Base-by-base conservation (phyloP, 805 yeast genomes). In the Komagataella kurtzmanii region DNA sequence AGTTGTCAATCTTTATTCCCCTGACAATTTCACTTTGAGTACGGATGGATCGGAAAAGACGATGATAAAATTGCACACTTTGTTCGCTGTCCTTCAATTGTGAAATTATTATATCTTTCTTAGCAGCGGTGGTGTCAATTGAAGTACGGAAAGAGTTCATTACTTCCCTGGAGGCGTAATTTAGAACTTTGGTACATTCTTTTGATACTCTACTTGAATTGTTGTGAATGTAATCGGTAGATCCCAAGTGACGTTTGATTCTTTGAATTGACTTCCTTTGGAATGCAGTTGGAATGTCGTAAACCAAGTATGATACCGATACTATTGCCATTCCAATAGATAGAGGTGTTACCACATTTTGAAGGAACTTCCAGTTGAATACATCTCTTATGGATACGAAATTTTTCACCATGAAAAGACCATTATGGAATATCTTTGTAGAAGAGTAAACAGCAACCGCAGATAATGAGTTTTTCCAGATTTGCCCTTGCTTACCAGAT, bases 211-310 rank as follows among this genome's bases (percentile, higher is more conserved):
- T 74, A 49, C 75, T 76, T 1, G 96, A 81, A 62, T 90, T 91
- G 47, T 72, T 59, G 58, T 85, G 93, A 10, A 86, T 81, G 59
- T 89, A 93, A 54, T 90, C 97, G 57, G 81, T 66, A 14, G 76
- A 77, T 46, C 72, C 72, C 40, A 93, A 70, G 59, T 83, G 85
- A 6, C 61, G 61, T 55, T 76, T 77, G 57, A 91, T 77, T 65
- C 85, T 88, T 49, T 75, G 72, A 0, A 93, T 88, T 53, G 88
- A 75, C 53, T 89, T 89, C 57, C 88, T 73, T 17, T 96, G 95
- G 58, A 88, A 80, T 0, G 97, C 96, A 58, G 84, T 79, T 2
- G 97, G 97, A 12, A 95, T 79, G 64, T 93, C 98, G 54, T 74
- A 72, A 17, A 88, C 69, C 53, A 89, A 63, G 59, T 86, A 88